phyloP scores from a whole-genome alignment of 352 stramenopile species.

The Phytopythium cucurbitacearum region DNA sequence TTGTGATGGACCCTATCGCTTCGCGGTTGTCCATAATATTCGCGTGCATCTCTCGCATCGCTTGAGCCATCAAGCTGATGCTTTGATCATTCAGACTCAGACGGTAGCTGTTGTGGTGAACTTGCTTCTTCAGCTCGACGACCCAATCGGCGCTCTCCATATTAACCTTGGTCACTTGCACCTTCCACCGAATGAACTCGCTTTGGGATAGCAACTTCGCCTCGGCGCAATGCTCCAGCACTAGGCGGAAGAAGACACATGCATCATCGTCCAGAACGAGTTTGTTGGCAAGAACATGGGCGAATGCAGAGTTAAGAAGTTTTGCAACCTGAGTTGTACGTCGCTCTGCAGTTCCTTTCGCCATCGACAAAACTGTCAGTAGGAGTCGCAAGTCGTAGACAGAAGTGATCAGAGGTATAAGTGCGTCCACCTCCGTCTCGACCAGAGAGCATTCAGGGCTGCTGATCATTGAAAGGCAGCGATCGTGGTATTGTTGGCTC shows the following conservation, averaged over 20 bases:
- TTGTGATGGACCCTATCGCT: constrained; percentile 1
- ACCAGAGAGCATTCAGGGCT: constrained; percentile 7
- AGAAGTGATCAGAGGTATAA: constrained; percentile 27
- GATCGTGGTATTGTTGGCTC: constrained; percentile 4
- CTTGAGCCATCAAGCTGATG: constrained; percentile 10
- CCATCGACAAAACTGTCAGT: constrained; percentile 10
- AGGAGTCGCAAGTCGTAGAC: constrained; percentile 28
- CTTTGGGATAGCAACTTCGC: constrained; percentile 6
- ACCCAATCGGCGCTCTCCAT: constrained; percentile 31
- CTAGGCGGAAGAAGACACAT: constrained; percentile 27
- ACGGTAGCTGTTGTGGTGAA: constrained; percentile 17
- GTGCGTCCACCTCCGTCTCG: constrained; percentile 6
- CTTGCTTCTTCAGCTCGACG: constrained; percentile 20
- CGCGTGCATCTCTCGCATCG: constrained; percentile 8
- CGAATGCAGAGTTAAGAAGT: constrained; percentile 7
- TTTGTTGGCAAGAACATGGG: constrained; percentile 21
- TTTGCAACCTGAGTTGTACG: constrained; percentile 5
- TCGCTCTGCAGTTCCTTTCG: background rate
- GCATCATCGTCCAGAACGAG: constrained; percentile 24
- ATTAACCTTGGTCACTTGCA: constrained; percentile 29
- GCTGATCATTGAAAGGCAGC: constrained; percentile 1
- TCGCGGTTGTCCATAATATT: constrained; percentile 13
- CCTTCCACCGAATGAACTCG: constrained; percentile 19
- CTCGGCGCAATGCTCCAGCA: constrained; percentile 16
- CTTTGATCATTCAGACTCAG: constrained; percentile 14